Base-by-base conservation (phyloP, 2,329 filamentous ascomycete genomes). In the Akanthomyces muscarius region DNA sequence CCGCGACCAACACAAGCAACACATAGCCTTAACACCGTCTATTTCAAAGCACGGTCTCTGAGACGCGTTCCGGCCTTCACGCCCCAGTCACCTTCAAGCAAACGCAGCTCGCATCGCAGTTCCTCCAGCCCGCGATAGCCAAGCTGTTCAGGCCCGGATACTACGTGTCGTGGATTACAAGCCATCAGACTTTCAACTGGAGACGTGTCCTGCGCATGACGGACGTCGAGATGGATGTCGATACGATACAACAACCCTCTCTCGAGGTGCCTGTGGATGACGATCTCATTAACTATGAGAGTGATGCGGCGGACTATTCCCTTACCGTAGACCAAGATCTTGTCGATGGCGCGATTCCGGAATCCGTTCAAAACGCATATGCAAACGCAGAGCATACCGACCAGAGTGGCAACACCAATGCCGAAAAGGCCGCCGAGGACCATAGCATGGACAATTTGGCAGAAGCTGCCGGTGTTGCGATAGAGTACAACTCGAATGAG, bases 211-310 rank as follows among this genome's bases (percentile, higher is more conserved):
- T 7, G n/a, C 23, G 33, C 21, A 54, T 73, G 72, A 64, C 71
- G 6, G 72, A 71, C 21, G 66, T 71, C 21, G 71, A 73, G 28
- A 73, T 75, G 69, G 74, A 75, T 45, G 65, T 74, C 45, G 71
- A 75, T 50, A 61, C 70, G 63, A 69, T 68, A 42, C 71, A 71
- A 38, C 64, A 67, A 14, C 18, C 55, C 38, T 65, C 63, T 44
- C 55, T 70, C 8, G 70, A 69, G 25, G 61, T 56, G 5, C 68
- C 66, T 28, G 63, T 66, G 8, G 72, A 75, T 45, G 71, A 76
- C 16, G 76, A 78, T 62, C 65, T 76, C 28, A 75, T 77, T 56
- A 72, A 75, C 62, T 78, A 76, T 47, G 76, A 77, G 36, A 74
- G 71, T 58, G 76, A 69, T 50, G 48, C 55, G 18, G 70, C 66